A percentile compares a stretch with the other conserved stretches of the same genome.
These are phyloP conservation scores for Colletotrichum simmondsii DNA, from an alignment of 2,329 filamentous ascomycete species.

Conservation along the genomic window DNA sequence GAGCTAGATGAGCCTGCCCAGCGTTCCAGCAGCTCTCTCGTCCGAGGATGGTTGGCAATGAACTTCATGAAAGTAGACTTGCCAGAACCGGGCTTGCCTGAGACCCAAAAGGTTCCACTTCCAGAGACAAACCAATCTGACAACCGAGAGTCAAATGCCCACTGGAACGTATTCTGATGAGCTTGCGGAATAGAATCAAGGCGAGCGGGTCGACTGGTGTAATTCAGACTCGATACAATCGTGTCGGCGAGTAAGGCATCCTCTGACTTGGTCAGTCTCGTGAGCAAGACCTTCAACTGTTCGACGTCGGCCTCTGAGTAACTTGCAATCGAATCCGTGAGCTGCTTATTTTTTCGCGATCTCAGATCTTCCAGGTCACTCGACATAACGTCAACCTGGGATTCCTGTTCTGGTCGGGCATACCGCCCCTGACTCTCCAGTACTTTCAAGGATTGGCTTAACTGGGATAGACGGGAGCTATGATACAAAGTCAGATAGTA, in stretches of 20 bases:
- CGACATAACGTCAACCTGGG: not conserved
- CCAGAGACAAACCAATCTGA: not conserved
- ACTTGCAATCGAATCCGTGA: not conserved
- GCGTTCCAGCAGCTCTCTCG: not conserved
- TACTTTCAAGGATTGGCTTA: not conserved
- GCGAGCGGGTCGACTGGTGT: not conserved
- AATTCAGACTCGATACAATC: not conserved
- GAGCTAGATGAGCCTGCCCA: not conserved
- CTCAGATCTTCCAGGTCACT: not conserved
- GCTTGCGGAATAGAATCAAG: not conserved
- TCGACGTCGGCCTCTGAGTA: not conserved
- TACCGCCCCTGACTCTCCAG: not conserved
- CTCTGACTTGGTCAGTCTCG: not conserved
- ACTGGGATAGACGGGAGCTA: not conserved
- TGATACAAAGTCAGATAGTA: not conserved
- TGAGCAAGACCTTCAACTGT: not conserved
- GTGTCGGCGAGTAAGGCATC: not conserved
- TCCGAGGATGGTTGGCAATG: not conserved
- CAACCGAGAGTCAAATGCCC: not conserved
- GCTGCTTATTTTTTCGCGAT: not conserved
- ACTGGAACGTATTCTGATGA: not conserved
- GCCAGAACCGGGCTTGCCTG: not conserved
- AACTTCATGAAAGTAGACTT: not conserved
- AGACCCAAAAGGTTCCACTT: not conserved
- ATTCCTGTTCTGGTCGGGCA: not conserved